Evolutionary conservation across 225 moss, liverwort and hornwort genomes (phyloP), one percentile per base, ranked within the genome.

Genomic region (Pseudisothecium myosuroides): DNA sequence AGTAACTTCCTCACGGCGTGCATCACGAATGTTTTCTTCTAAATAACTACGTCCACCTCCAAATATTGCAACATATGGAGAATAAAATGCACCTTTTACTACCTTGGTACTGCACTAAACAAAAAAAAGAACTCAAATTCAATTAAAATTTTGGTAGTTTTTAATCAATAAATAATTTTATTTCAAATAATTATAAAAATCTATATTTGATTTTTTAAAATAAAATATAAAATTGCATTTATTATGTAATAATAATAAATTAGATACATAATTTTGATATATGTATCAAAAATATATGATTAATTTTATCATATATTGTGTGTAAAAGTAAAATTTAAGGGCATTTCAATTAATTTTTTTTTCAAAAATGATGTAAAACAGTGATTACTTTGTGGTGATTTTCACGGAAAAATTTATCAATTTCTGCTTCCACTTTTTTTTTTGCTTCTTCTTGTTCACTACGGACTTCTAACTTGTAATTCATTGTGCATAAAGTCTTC

Each of bases 71-170:
- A 94, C 92, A 61, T 94, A 85, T 4, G 94, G 94, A 39, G 96
- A 97, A 86, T 95, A 95, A 90, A 95, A 96, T 27, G 91, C 92
- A 59, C 97, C 96, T 72, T 97, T 98, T 1, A 89, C 58, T 7
- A 88, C 92, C 28, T 91, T 10, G 0, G 94, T 97, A 79, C 96
- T 93, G 89, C 94, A 91, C 91, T 94, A 15, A 24, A 67, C 1
- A 60, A 78, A 84, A 73, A 85, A 6, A 7, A 81, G 1, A 13
- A 23, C 3, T 66, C 21, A 31, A 59, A 15, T 49, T n/a, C 9
- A 64, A 14, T 76, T 55, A 2, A 37, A 41, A n/a, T 52, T 52
- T 12, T 21, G 4, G 12, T 34, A 52, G 0, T 11, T 60, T 41
- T 11, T 59, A 28, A 20, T 28, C 15, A 21, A 20, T 52, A 7